Conservation (phyloP, 495 filamentous ascomycete genomes). For the Trichocladium uniseriatum region DNA sequence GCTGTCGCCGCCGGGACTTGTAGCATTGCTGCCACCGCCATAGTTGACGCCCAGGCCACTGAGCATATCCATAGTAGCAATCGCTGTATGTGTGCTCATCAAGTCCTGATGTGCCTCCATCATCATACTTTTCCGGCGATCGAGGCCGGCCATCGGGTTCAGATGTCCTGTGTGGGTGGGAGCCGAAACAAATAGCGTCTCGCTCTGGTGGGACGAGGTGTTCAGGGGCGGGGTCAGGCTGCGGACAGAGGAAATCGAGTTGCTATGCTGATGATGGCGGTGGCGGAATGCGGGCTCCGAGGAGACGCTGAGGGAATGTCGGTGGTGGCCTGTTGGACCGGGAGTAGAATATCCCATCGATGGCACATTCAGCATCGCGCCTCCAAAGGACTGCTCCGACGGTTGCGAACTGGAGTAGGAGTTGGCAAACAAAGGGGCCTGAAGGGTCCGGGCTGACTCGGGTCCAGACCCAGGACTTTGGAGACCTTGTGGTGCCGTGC, state of each 20-base stretch:
- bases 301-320: background rate
- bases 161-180: constrained; percentile 16
- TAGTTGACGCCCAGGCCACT: constrained; percentile 10
- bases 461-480: constrained; percentile 19
- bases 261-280: constrained; percentile 16
- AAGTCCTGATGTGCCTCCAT: constrained; percentile 11
- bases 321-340: background rate
- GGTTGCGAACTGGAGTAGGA: constrained; percentile 10
- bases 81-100: constrained; percentile 5
- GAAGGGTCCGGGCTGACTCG: constrained; percentile 18
- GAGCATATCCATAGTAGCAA: constrained; percentile 13
- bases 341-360: background rate
- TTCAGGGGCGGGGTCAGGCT: constrained; percentile 35
- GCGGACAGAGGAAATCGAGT: constrained; percentile 30
- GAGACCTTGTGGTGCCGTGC: constrained; percentile 14
- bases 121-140: constrained; percentile 28
- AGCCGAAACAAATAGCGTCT: constrained; percentile 31
- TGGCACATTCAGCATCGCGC: constrained; percentile 13
- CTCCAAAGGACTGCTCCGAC: constrained; percentile 9
- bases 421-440: constrained; percentile 10
- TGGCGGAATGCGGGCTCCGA: constrained; percentile 5
- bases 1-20: constrained; percentile 8
- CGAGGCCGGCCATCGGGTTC: constrained; percentile 17
- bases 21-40: constrained; percentile 3
- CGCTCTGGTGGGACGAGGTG: constrained; percentile 32